Evolutionary conservation across 139 green algal genomes (phyloP).

Genomic region (Diplosphaera chodatii): DNA sequence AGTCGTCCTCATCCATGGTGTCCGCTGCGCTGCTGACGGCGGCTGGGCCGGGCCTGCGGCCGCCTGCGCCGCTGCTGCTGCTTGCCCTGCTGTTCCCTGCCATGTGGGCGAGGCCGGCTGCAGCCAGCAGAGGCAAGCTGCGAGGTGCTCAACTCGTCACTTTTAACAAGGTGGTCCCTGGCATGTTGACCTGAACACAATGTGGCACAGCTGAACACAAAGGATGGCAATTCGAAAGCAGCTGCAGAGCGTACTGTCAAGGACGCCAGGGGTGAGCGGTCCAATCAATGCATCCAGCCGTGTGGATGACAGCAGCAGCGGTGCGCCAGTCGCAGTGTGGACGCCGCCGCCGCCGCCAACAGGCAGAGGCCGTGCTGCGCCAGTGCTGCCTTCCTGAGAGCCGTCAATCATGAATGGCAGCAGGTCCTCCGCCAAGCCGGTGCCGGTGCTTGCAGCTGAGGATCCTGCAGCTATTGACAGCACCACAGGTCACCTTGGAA

Average conservation of each 20-base stretch:
- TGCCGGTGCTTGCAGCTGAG: neutral
- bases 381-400: neutral
- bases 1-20: slow-evolving; percentile 18
- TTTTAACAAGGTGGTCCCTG: too few relatives aligned
- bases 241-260: neutral
- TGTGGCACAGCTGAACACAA: too few relatives aligned
- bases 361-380: neutral
- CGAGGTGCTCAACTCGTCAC: too few relatives aligned
- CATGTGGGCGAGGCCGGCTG: neutral
- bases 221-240: too few relatives aligned
- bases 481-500: too few relatives aligned
- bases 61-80: neutral
- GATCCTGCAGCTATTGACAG: neutral
- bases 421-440: neutral
- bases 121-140: too few relatives aligned
- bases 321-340: too few relatives aligned
- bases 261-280: neutral
- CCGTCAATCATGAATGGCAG: neutral
- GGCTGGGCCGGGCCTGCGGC: neutral
- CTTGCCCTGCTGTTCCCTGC: neutral
- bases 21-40: slow-evolving; percentile 5
- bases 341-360: neutral
- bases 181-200: too few relatives aligned
- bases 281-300: neutral
- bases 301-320: neutral